A percentile compares a stretch with the other conserved stretches of the same genome.
Evolutionary conservation across 176 grass and related monocot genomes (phyloP).

Genomic region (Carex scoparia): DNA sequence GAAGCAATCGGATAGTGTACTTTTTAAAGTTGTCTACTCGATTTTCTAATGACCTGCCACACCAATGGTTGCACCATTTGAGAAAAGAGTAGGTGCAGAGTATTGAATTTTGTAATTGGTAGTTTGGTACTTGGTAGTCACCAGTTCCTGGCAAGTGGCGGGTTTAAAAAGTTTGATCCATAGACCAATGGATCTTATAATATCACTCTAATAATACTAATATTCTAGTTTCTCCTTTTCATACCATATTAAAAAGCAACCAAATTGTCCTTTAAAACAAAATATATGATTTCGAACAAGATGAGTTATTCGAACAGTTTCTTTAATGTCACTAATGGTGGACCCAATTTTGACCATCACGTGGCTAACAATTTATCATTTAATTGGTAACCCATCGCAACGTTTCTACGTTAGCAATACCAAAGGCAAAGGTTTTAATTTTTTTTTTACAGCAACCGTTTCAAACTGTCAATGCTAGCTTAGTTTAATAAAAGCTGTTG

Average conservation of each 20-base stretch:
- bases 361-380: not conserved
- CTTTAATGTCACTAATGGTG: not conserved
- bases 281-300: not conserved
- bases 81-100: conserved; percentile 1
- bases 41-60: not conserved
- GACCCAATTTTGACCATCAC: not conserved
- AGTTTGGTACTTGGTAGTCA: not conserved
- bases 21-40: not conserved
- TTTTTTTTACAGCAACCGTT: not conserved
- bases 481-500: too few relatives aligned
- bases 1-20: not conserved
- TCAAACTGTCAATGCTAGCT: not conserved
- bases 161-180: not conserved
- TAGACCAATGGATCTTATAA: not conserved
- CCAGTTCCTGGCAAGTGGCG: not conserved
- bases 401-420: not conserved
- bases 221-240: not conserved
- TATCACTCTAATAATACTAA: not conserved
- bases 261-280: not conserved
- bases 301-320: not conserved
- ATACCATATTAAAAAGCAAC: not conserved
- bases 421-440: not conserved
- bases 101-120: not conserved
- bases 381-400: not conserved
- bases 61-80: not conserved